These are phyloP conservation scores for Zymoseptoria pseudotritici DNA, from an alignment of 2,329 filamentous ascomycete species.

Conservation along the genomic window DNA sequence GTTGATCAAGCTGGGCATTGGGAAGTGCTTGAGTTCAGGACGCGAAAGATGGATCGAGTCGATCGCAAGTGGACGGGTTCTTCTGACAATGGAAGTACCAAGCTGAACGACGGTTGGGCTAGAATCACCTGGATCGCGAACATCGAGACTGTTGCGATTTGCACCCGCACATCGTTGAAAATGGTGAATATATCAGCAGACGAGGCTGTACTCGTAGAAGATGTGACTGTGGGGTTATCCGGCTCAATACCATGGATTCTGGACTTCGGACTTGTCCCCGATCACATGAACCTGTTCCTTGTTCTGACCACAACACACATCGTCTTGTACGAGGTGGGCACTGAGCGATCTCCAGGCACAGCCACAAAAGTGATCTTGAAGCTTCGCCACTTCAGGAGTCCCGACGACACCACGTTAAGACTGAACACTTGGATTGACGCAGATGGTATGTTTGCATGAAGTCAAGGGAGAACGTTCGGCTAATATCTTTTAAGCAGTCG, in stretches of 20 bases:
- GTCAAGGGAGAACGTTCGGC: conserved; percentile 15
- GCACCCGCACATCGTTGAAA: conserved; percentile 37
- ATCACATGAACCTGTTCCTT: conserved; percentile 45
- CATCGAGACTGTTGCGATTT: conserved; percentile 45
- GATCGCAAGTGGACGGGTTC: conserved; percentile 6
- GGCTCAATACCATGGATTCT: conserved; percentile 46
- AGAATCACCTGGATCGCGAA: conserved; percentile 43
- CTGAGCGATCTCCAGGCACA: not conserved
- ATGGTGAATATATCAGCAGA: conserved; percentile 29
- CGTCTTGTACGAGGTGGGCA: conserved; percentile 29
- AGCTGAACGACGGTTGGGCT: conserved; percentile 43
- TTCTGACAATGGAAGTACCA: not conserved
- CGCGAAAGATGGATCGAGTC: conserved; percentile 10
- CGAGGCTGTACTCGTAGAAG: conserved; percentile 18
- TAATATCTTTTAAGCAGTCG: not conserved
- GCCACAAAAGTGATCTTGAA: conserved; percentile 30
- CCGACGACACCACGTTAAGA: conserved; percentile 46
- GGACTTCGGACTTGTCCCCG: conserved; percentile 46
- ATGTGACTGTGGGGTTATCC: conserved; percentile 22
- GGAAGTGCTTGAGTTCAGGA: conserved; percentile 58
- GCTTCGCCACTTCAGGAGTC: conserved; percentile 49
- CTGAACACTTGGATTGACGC: conserved; percentile 25
- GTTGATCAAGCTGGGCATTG: conserved; percentile 60
- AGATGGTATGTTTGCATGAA: conserved; percentile 31
- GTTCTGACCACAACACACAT: conserved; percentile 51